Base-by-base conservation (phyloP, 2,329 filamentous ascomycete species). In the Erysiphe pulchra region DNA sequence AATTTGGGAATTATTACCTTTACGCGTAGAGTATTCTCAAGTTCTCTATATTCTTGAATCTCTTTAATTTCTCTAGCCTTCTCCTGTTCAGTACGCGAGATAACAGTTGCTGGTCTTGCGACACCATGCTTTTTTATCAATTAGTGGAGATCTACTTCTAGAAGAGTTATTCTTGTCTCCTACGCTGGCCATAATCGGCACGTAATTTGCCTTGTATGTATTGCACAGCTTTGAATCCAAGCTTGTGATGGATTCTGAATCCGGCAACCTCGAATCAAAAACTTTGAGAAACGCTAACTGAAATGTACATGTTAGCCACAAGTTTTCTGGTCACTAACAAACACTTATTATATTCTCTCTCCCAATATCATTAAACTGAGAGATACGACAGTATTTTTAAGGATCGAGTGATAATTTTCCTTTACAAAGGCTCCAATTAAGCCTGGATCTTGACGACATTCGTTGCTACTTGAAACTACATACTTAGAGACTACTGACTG, bases 1-100 rank as follows among this genome's bases (percentile, higher is more conserved):
- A n/a, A 24, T 11, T 16, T 14, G 20, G 20, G 36, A 46, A 2
- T 30, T 10, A 55, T 30, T 57, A 82, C 79, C 64, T 77, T 75
- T n/a, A 65, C 57, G 46, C 74, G 73, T 34, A 92, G 72, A 46
- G 73, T 62, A 45, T 70, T 65, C 51, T 86, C 81, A 39, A 93
- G 65, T 11, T 70, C 63, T 52, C 73, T 76, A 62, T 93, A 93
- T 51, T 75, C 71, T 47, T 68, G 64, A 55, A 94, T 92, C 60
- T 80, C 80, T 53, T 74, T 71, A 47, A 75, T 67, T 60, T 92
- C 83, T 59, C 76, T 72, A 52, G 74, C 68, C 47, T 72, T 71
- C 57, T 80, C 73, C 57, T 82, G 74, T 54, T 80, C 75, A 53
- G 79, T 80, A 53, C 71, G 69, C 55, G 69, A 66, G 49, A 65